Evolutionary conservation across 805 yeast species (phyloP), one percentile per base, ranked within the genome.

Genomic region (Zygoascus flipseniorum): DNA sequence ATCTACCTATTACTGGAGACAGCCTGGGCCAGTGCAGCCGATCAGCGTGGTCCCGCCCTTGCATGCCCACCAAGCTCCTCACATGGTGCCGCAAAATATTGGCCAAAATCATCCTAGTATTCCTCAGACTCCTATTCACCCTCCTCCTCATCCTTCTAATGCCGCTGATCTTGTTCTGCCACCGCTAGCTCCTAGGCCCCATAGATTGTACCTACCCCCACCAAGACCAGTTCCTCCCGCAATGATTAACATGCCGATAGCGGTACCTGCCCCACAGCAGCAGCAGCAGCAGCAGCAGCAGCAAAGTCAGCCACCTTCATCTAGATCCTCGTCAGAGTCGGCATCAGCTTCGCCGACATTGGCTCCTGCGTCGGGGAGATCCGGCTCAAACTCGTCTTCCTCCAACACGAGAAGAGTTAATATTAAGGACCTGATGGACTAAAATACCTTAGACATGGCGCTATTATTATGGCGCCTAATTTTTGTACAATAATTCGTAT

Each of bases 1-100:
- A 35, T 35, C 39, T 35, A 35, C 39, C 8, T 35, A 35, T 35
- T 35, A 35, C 8, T 35, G 39, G 39, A 8, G 39, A 35, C 39
- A 35, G 16, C 39, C 39, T 13, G 39, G 16, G 13, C 39, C 39
- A 5, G 39, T 5, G 4, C 39, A 35, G 13, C 39, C 39, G 16
- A 35, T 35, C 9, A 11, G 8, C 13, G 39, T n/a, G 39, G 39
- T 35, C 16, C 13, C 39, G 16, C 8, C 13, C 8, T 35, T 35
- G 16, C 39, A 35, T 35, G 39, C 13, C n/a, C 43, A 19, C 20
- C 54, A 50, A 20, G 47, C 9, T 35, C 50, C 39, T 35, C 56
- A 26, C n/a, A 48, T 10, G 31, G 49, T 18, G 18, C 45, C 41
- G 5, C 48, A 14, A 16, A 23, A 41, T n/a, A 32, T 19, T 32